Base-by-base conservation (phyloP, 306 rosid genomes). In the Acmispon strigosus region DNA sequence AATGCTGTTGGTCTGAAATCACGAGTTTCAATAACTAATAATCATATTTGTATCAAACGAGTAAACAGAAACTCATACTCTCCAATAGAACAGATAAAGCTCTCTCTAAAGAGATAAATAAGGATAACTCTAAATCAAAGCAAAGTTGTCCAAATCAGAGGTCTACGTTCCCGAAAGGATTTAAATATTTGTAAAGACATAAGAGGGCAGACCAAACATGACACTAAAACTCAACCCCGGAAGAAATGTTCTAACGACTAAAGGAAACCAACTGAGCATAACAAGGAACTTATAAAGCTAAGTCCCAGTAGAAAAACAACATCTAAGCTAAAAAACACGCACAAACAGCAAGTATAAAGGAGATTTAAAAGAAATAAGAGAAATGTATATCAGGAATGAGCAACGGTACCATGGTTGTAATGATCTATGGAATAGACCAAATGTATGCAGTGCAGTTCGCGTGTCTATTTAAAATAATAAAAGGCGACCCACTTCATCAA, bases 201-300 rank as follows among this genome's bases (percentile, higher is more conserved):
- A 57, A 48, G 49, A 80, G 59, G 50, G 12, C 47, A 44, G 57
- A 48, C 16, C 18, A 72, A 57, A 63, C 39, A 73, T 29, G 47
- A 48, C 10, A 36, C 64, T 41, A 27, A 54, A 50, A 48, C 55
- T 27, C 64, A 72, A 55, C 74, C 32, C 24, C 55, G 63, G 76
- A 72, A 14, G 70, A 13, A 37, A 52, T n/a, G 51, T 66, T 16
- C 32, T 22, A 27, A 27, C 5, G 34, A 27, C 34, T 2, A 29
- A 50, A 71, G 57, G 56, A 37, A 29, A 19, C 15, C 45, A 50
- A 62, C 9, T 8, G 44, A 14, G 52, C 44, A 42, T 72, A 66
- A 52, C 44, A 37, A 0, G 2, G 53, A 27, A 55, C 58, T 24
- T 19, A 6, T 39, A 53, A 42, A 43, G 49, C 62, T 41, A 71